Evolutionary conservation across 306 rosid genomes (phyloP), one percentile per base, ranked within the genome.

Genomic region (Quercus agrifolia): DNA sequence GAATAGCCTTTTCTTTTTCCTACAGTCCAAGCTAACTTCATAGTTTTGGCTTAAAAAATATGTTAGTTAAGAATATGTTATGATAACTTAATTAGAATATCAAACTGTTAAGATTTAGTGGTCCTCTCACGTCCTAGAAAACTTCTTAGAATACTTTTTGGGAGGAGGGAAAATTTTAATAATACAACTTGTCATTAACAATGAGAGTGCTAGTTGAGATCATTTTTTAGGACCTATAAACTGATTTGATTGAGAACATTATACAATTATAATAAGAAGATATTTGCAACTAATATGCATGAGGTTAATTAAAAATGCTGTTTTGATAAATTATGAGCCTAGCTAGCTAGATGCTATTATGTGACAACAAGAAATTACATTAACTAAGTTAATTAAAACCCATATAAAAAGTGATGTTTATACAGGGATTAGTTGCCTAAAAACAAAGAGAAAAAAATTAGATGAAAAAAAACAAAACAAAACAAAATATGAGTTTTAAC

Each of bases 61-160:
- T 80, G 76, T 76, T 88, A 79, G 80, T 84, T 86, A 76, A 79
- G 83, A 74, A 71, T 83, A 78, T 72, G 73, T 78, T 74, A 81
- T 79, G 78, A 77, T 90, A 84, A 80, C 86, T 86, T 89, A 84
- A 87, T 94, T 73, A 88, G 73, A 91, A 92, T 81, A 84, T 86
- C 88, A 84, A 81, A 92, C 88, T 90, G 88, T 87, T 92, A 83
- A 85, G 93, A 93, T 91, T 90, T 83, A 81, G 89, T 81, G 92
- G 97, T 80, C 96, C 97, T 89, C 73, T 66, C 41, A 56, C 78
- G 74, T 74, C 41, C 54, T 25, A 13, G 13, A 28, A 10, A 72
- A 64, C 59, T 80, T 75, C 71, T 33, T n/a, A 56, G 52, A 71
- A 33, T 78, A 38, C 71, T 74, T 77, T 3, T 11, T 5, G 54